These are phyloP conservation scores for Penicillium capsulatum DNA, from an alignment of 2,329 filamentous ascomycete species.

Conservation along the genomic window DNA sequence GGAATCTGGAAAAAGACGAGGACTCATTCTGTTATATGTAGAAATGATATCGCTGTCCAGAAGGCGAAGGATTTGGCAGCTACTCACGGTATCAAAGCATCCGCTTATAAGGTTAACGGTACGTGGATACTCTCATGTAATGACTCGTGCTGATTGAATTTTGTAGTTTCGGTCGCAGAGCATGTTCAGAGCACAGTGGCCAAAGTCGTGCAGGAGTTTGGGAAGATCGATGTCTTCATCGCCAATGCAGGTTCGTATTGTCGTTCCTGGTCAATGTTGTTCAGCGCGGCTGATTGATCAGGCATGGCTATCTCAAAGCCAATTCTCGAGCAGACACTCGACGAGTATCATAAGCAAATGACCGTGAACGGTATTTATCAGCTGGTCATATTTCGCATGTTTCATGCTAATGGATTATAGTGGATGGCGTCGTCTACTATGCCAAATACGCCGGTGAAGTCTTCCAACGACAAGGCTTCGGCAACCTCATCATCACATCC, in stretches of 20 bases:
- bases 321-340: conserved; percentile 51
- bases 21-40: conserved; percentile 4
- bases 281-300: conserved; percentile 6
- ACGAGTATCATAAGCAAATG: conserved; percentile 52
- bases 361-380: conserved; percentile 55
- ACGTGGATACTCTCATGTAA: background rate
- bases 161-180: conserved; percentile 41
- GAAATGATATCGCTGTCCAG: conserved; percentile 34
- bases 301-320: conserved; percentile 53
- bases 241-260: conserved; percentile 40
- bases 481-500: conserved; percentile 49
- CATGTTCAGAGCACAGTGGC: conserved; percentile 34
- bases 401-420: conserved; percentile 18
- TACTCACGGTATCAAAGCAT: conserved; percentile 36
- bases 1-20: background rate
- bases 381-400: too few species aligned
- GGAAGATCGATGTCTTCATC: conserved; percentile 43
- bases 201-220: conserved; percentile 40
- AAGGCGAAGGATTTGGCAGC: conserved; percentile 35
- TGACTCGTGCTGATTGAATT: background rate
- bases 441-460: conserved; percentile 45
- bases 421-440: conserved; percentile 48
- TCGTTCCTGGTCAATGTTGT: background rate
- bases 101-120: conserved; percentile 45
- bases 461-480: conserved; percentile 42